Conservation (phyloP, 2,329 filamentous ascomycete genomes). For the Fusarium sp. region DNA sequence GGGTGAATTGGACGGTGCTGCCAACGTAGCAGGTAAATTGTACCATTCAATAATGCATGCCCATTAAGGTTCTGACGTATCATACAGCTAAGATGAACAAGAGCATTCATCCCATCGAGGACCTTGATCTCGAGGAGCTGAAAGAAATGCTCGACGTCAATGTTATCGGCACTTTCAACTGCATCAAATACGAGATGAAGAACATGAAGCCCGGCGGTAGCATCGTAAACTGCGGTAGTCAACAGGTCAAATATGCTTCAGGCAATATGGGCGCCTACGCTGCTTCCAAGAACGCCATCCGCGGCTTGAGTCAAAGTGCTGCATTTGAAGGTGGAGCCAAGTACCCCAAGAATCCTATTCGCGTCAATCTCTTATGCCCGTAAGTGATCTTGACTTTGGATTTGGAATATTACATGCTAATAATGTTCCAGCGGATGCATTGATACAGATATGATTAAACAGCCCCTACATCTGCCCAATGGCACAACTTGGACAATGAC, state of each 20-base stretch:
- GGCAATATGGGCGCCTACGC: constrained; percentile 51
- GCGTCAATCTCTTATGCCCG: constrained; percentile 44
- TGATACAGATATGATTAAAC: constrained; percentile 48
- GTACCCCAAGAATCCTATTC: constrained; percentile 44
- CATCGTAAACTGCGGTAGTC: constrained; percentile 62
- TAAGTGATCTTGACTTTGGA: not conserved
- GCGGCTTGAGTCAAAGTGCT: constrained; percentile 47
- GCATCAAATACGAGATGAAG: constrained; percentile 48
- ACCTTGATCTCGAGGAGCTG: constrained; percentile 42
- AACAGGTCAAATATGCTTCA: constrained; percentile 57
- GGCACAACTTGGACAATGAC: constrained; percentile 46
- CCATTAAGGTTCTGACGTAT: not conserved
- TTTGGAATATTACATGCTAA: not conserved
- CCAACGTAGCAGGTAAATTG: constrained; percentile 53
- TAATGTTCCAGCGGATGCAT: constrained; percentile 39
- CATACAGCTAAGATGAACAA: constrained; percentile 44
- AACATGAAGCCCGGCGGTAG: constrained; percentile 57
- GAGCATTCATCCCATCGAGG: constrained; percentile 44
- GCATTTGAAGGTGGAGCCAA: constrained; percentile 48
- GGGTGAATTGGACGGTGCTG: constrained; percentile 53
- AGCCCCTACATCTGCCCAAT: constrained; percentile 45
- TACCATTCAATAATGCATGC: accelerated
- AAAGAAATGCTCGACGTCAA: constrained; percentile 44
- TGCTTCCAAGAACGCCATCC: constrained; percentile 51
- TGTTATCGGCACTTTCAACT: constrained; percentile 46